Base-by-base conservation (phyloP, 2,329 filamentous ascomycete species). In the Trichoderma afroharzianum region DNA sequence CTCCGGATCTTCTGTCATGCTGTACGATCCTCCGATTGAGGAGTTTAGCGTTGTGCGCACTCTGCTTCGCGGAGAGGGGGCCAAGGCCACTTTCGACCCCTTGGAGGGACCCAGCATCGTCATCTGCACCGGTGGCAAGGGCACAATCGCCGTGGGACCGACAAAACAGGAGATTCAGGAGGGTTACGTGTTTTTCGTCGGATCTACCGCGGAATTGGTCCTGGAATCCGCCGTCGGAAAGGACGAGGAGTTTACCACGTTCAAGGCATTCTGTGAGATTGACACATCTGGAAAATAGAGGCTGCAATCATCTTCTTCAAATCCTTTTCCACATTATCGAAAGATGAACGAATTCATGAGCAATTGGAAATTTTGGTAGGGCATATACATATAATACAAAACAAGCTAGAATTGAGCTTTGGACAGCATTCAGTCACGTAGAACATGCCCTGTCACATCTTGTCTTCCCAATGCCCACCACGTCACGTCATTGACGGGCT, bases 21-120 rank as follows among this genome's bases (percentile, higher is more conserved):
- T 98, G 18, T 99, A 99, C 81, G 93, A 99, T 78, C 96, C 96
- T 0, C 96, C 96, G 0, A 99, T 99, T 74, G 93, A 97, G 67
- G 96, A 99, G 80, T 99, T 99, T 81, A 92, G 91, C 75, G 95
- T 99, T 18, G 89, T 98, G 61, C 91, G 93, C 77, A 92, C 93
- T 0, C 88, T 92, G 12, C 85, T 99, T 43, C 92, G 91, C 75
- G 86, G 85, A 21, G 85, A 86, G 0, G 92, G 90, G 3, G 89
- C 93, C 33, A 97, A 97, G 82, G 94, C 90, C 0, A 97, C 93
- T 0, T 97, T 99, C 77, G 95, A 97, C 73, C 87, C 90, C 0
- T 89, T 99, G 63, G 90, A 92, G 7, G 96, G 96, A 0, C 96
- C 96, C 0, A 97, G 94, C 80, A 94, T 99, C 76, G 82, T 98